Conservation (phyloP, 805 yeast species). For the Blastobotrys chiropterorum region DNA sequence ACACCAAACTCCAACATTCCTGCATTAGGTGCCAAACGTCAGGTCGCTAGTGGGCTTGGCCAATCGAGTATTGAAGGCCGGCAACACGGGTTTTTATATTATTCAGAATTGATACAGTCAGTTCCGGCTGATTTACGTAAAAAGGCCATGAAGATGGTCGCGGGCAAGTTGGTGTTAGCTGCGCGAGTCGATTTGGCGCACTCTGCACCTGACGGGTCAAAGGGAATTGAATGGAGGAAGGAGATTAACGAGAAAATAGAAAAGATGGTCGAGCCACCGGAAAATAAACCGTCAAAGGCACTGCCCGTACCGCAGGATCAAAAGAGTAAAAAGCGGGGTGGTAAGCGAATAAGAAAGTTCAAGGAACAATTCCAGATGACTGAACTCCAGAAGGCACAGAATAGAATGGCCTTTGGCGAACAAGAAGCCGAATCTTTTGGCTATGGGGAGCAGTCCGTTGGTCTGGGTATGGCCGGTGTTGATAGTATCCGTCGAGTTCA, state of each 20-base stretch:
- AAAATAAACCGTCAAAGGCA: conserved; percentile 50
- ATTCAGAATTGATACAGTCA: conserved; percentile 51
- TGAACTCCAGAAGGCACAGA: conserved; percentile 75
- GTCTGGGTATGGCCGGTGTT: conserved; percentile 44
- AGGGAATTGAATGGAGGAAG: conserved; percentile 52
- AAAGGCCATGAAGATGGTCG: conserved; percentile 69
- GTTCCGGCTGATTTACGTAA: conserved; percentile 54
- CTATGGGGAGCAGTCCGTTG: conserved; percentile 44
- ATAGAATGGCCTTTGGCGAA: conserved; percentile 77
- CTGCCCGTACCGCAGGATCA: conserved; percentile 72
- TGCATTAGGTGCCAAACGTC: conserved; percentile 57
- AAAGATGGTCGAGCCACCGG: conserved; percentile 74
- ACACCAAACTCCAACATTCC: conserved; percentile 83
- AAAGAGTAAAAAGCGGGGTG: conserved; percentile 80
- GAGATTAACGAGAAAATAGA: conserved; percentile 63
- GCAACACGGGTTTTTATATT: conserved; percentile 64
- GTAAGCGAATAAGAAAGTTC: conserved; percentile 68
- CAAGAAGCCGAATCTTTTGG: conserved; percentile 68
- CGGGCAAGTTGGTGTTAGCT: conserved; percentile 76
- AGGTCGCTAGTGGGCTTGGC: conserved; percentile 34
- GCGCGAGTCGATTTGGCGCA: conserved; percentile 69
- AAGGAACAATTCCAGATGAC: conserved; percentile 78
- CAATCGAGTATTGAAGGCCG: conserved; percentile 37
- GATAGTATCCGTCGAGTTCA: conserved; percentile 19
- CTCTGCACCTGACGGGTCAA: conserved; percentile 38